These are phyloP conservation scores for Cucumis cinereus DNA, from an alignment of 306 rosid genomes.

Conservation along the genomic window DNA sequence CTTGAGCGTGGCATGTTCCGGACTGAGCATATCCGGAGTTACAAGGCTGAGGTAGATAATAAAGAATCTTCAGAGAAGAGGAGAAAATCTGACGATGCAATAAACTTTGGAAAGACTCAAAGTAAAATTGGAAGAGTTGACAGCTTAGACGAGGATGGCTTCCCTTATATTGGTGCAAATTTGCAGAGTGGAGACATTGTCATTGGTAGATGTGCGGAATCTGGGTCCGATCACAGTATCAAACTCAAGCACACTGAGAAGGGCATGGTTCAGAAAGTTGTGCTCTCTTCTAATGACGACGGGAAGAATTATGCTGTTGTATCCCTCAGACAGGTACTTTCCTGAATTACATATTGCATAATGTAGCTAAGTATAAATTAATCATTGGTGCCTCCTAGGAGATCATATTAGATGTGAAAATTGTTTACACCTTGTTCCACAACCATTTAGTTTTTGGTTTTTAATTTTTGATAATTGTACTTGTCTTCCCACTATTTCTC, in stretches of 20 bases:
- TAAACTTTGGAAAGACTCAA: conserved; percentile 74
- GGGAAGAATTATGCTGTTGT: conserved; percentile 89
- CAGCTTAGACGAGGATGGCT: conserved; percentile 89
- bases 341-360: background rate
- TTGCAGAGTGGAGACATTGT: conserved; percentile 85
- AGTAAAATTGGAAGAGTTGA: conserved; percentile 88
- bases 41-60: conserved; percentile 80
- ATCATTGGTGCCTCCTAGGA: background rate
- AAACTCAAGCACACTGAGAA: conserved; percentile 87
- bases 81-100: conserved; percentile 59
- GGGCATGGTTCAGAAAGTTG: conserved; percentile 90
- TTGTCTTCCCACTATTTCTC: too few relatives aligned
- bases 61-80: conserved; percentile 61
- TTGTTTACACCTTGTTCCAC: background rate
- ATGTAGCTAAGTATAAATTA: background rate
- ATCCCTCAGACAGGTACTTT: conserved; percentile 80
- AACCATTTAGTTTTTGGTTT: too few relatives aligned
- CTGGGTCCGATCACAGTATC: conserved; percentile 78
- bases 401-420: background rate
- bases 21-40: conserved; percentile 82
- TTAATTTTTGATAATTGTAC: too few relatives aligned
- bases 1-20: conserved; percentile 97
- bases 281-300: conserved; percentile 84
- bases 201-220: conserved; percentile 77
- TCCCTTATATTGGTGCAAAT: conserved; percentile 78